Conservation (phyloP, 805 yeast species). For the Saccharomycopsis malanga region DNA sequence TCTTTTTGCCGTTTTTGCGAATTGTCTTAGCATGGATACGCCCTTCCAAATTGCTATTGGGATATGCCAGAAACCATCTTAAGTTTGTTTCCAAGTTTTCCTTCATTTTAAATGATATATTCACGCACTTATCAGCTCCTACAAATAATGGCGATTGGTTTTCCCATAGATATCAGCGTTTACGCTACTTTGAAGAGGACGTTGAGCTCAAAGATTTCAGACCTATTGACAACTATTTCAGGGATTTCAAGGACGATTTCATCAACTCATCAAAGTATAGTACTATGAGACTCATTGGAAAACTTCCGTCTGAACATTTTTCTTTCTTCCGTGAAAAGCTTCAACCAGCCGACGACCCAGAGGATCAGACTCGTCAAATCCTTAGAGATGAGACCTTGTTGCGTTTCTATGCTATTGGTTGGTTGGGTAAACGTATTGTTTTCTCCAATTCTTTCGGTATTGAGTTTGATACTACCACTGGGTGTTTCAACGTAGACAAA, state of each 20-base stretch:
- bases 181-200: slow-evolving; percentile 57
- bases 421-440: slow-evolving; percentile 14
- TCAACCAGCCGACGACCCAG: not conserved
- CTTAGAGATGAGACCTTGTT: slow-evolving; percentile 9
- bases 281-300: slow-evolving; percentile 31
- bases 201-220: slow-evolving; percentile 52
- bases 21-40: slow-evolving; percentile 52
- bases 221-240: slow-evolving; percentile 45
- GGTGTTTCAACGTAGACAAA: not conserved
- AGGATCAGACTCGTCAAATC: slow-evolving; percentile 1
- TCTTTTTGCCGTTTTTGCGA: slow-evolving; percentile 37
- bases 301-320: slow-evolving; percentile 24
- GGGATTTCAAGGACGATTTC: slow-evolving; percentile 55
- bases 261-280: slow-evolving; percentile 30
- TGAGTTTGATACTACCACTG: not conserved
- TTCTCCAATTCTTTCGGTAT: slow-evolving; percentile 8
- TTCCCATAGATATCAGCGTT: slow-evolving; percentile 38
- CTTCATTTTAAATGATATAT: slow-evolving; percentile 28
- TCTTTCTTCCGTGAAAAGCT: no score
- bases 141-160: slow-evolving; percentile 7
- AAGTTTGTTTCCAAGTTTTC: slow-evolving; percentile 30
- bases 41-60: slow-evolving; percentile 38
- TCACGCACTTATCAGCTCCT: slow-evolving; percentile 8
- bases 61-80: slow-evolving; percentile 29
- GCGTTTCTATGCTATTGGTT: slow-evolving; percentile 15